Evolutionary conservation across 1,139 yeast species (phyloP).

Genomic region (Pneumocystis sp.): DNA sequence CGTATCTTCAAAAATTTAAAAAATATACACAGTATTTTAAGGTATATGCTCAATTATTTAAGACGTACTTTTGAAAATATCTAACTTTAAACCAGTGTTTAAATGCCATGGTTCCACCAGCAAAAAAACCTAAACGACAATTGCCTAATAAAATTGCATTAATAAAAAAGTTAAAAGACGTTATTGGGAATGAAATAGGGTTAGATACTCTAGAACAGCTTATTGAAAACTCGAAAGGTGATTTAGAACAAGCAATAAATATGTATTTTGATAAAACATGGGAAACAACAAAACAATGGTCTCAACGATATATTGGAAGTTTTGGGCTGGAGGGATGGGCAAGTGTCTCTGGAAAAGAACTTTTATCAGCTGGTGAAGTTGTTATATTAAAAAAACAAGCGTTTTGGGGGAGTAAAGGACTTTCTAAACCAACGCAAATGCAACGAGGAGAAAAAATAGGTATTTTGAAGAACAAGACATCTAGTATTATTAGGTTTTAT

Average conservation of each 20-base stretch:
- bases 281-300: background rate
- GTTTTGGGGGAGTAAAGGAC: constrained; percentile 1
- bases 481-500: constrained; percentile 23
- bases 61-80: no score
- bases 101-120: background rate
- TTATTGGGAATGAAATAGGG: background rate
- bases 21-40: no score
- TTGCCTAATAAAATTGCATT: background rate
- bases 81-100: no score
- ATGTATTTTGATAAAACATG: constrained; percentile 17
- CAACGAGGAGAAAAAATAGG: background rate
- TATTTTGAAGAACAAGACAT: constrained; percentile 16
- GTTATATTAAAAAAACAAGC: constrained; percentile 15
- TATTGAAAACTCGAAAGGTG: constrained; percentile 17
- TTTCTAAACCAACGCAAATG: background rate
- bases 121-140: background rate
- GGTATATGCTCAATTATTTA: no score
- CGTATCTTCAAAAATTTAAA: no score
- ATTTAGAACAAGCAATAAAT: constrained; percentile 22
- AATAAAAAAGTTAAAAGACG: background rate
- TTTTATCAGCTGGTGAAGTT: constrained; percentile 38
- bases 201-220: constrained; percentile 7
- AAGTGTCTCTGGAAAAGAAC: constrained; percentile 51
- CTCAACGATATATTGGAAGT: background rate
- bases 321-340: constrained; percentile 46